These are phyloP conservation scores for Sphagnum contortum DNA, from an alignment of 225 moss, liverwort and hornwort genomes.

Conservation along the genomic window DNA sequence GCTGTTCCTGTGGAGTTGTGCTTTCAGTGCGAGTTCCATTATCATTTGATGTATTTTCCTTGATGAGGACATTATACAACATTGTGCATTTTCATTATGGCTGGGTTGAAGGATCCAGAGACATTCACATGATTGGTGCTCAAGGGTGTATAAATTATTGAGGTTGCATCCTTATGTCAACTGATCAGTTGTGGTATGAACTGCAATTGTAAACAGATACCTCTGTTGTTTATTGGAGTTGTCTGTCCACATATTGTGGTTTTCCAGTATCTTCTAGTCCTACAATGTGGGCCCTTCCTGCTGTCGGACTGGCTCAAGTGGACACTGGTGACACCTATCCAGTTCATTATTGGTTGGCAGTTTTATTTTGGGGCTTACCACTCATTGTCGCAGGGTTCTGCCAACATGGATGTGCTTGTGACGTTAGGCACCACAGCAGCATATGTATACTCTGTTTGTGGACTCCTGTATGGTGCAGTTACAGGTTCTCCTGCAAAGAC, in stretches of 20 bases:
- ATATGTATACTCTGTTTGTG: conserved; percentile 70
- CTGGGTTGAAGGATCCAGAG: too few relatives aligned
- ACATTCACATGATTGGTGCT: too few relatives aligned
- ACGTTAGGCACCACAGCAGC: conserved; percentile 75
- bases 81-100: too few relatives aligned
- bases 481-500: conserved; percentile 48
- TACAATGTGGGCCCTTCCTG: conserved; percentile 56
- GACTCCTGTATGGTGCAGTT: conserved; percentile 58
- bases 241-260: too few relatives aligned
- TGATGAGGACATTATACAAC: too few relatives aligned
- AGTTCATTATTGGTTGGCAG: conserved; percentile 57
- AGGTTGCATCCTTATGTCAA: too few relatives aligned
- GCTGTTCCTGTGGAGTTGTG: conserved; percentile 54
- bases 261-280: conserved; percentile 31
- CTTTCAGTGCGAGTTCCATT: conserved; percentile 37
- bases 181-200: too few relatives aligned
- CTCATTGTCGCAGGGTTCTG: conserved; percentile 57
- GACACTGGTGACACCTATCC: conserved; percentile 86
- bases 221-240: conserved; percentile 66
- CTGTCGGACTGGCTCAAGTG: conserved; percentile 85
- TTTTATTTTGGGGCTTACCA: conserved; percentile 88
- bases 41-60: too few relatives aligned
- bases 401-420: conserved; percentile 97
- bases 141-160: too few relatives aligned
- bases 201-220: too few relatives aligned